Base-by-base conservation (phyloP, 2,329 filamentous ascomycete species). In the Tympanopsis confertula region DNA sequence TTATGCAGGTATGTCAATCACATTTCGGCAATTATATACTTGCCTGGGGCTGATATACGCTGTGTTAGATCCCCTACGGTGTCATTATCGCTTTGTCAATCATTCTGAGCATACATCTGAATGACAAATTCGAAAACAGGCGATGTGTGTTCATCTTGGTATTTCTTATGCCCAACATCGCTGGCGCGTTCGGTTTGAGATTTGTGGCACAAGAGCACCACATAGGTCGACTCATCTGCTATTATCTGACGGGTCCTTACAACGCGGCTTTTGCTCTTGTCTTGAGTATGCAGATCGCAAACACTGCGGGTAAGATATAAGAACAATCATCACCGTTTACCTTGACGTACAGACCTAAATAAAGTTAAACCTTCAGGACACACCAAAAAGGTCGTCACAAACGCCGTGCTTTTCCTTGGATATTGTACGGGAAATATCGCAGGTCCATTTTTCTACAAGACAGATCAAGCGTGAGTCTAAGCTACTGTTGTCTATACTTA, bases 191-290 rank as follows among this genome's bases (percentile, higher is more conserved):
- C 41, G 69, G 69, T 0, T 56, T 74, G 13, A 55, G 62, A 17
- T 72, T 65, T 44, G 59, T 74, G 3, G 51, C 59, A 1, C 39
- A 47, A 1, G 45, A 62, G 18, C 60, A 64, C 35, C 52, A 60
- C 37, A 61, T 63, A 1, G 66, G 62, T 3, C 51, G 69, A 1
- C 47, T 71, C 37, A 62, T 69, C 36, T 71, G 65, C 48, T 74
- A 72, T 45, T 69, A 71, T 42, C 52, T 74, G 1, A 69, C 67
- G 1, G 68, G 68, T 0, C 63, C 65, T 0, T 69, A 70, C 42
- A 68, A 68, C 44, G 68, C 67, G 0, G 65, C 67, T 0, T 72
- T 71, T 44, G 66, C 68, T 3, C 50, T 72, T 36, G 56, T 71
- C 35, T 44, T 66, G 37, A 63, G 59, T 39, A 61, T 66, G 30